phyloP scores from a whole-genome alignment of 768 basidiomycete species.

The Lactifluus piperatus region DNA sequence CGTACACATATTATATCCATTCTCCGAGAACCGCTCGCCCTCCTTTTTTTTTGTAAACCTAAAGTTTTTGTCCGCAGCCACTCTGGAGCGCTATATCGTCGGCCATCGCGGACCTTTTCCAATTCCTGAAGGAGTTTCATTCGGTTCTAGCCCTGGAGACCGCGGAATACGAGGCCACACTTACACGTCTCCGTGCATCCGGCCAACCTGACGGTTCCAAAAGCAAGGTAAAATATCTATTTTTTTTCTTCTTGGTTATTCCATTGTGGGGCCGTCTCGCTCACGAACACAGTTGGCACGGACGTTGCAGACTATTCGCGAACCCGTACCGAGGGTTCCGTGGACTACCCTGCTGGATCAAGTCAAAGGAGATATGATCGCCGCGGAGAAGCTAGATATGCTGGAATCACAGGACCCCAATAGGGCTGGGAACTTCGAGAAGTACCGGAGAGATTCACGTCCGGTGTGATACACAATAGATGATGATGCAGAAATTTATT shows the following conservation, averaged over 20 bases:
- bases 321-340: conserved; percentile 39
- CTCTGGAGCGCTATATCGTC: conserved; percentile 45
- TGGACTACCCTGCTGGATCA: conserved; percentile 46
- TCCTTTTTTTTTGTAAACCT: no score
- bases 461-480: neutral
- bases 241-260: neutral
- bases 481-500: neutral
- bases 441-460: conserved; percentile 10
- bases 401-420: conserved; percentile 29
- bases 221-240: conserved; percentile 3
- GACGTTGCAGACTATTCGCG: conserved; percentile 42
- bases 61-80: conserved; percentile 32
- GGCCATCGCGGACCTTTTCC: conserved; percentile 55
- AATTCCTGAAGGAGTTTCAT: conserved; percentile 50
- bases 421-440: neutral
- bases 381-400: conserved; percentile 59
- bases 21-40: neutral
- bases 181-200: conserved; percentile 43
- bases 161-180: conserved; percentile 38
- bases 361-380: conserved; percentile 51
- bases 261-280: neutral
- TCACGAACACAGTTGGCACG: conserved; percentile 40
- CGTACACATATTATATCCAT: neutral
- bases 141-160: conserved; percentile 46
- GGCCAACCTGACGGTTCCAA: conserved; percentile 34